Evolutionary conservation across 108 stramenopile genomes (phyloP), one percentile per base, ranked within the genome.

Genomic region (Licmophora abbreviata): DNA sequence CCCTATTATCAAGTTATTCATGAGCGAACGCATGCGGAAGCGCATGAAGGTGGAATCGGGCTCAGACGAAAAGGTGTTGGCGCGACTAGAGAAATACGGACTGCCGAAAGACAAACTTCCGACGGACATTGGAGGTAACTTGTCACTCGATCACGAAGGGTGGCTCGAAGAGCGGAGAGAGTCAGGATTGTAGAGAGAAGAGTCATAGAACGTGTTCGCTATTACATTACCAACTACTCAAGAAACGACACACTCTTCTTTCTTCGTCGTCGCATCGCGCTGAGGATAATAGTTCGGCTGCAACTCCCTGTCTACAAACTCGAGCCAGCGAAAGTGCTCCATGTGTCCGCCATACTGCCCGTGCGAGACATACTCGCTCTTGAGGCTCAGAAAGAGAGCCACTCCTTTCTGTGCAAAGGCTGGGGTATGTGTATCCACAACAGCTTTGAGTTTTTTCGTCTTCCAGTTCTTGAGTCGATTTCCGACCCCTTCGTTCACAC

Each of bases 251-350:
- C 64, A 66, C 11, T 42, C 15, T 20, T 73, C 63, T 18, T 64
- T 43, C 36, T 69, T 69, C 14, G 50, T 6, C 24, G 60, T 51
- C 4, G 64, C 64, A 36, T 38, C 54, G 6, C 68, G 68, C 49
- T 75, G 74, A 25, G 68, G 74, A 18, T 41, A 44, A 36, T 76
- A 76, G 38, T 48, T 54, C 21, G 75, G 75, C 44, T 76, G 75
- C 25, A 44, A 30, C 15, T 56, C 54, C 26, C 75, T 56, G 61
- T 76, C 75, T 12, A 76, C 59, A 51, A 66, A 76, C 36, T 76
- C 75, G 32, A 76, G 55, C 75, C 75, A 76, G 1, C 75, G 57
- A 37, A 51, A 76, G 41, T 58, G 29, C 47, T 76, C 75, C 5
- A 32, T 49, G 47, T 76, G 74, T 1, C 64, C 69, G 22, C 75